Conservation (phyloP, 352 stramenopile species). For the Peronospora destructor region DNA sequence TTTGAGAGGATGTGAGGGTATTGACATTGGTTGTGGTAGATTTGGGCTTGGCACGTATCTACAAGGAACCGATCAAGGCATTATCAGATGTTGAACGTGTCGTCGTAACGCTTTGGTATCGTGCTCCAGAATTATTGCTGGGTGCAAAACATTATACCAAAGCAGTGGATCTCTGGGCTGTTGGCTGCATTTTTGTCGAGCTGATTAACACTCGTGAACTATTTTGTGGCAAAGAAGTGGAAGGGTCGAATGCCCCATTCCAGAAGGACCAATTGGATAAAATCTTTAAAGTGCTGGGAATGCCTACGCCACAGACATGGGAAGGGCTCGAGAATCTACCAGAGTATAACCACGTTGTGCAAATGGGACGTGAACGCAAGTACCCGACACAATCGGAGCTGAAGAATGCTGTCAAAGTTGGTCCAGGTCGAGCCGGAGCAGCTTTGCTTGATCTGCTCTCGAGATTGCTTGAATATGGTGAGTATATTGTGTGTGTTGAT, state of each 20-base stretch:
- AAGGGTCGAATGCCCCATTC: slow-evolving; percentile 83
- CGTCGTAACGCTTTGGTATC: slow-evolving; percentile 96
- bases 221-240: slow-evolving; percentile 85
- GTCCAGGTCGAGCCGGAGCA: slow-evolving; percentile 52
- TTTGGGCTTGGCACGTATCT: slow-evolving; percentile 82
- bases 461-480: slow-evolving; percentile 77
- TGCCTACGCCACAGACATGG: slow-evolving; percentile 80
- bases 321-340: slow-evolving; percentile 77
- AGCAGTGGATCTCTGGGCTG: slow-evolving; percentile 94
- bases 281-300: slow-evolving; percentile 87
- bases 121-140: slow-evolving; percentile 90
- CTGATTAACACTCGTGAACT: slow-evolving; percentile 82
- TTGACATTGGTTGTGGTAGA: slow-evolving; percentile 29
- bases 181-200: slow-evolving; percentile 94
- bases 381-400: slow-evolving; percentile 79
- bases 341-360: slow-evolving; percentile 76
- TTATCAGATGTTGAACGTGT: slow-evolving; percentile 85
- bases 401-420: slow-evolving; percentile 83
- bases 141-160: slow-evolving; percentile 91
- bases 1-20: background rate
- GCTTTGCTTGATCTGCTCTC: slow-evolving; percentile 75
- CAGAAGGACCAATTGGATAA: slow-evolving; percentile 88
- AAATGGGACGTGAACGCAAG: slow-evolving; percentile 81
- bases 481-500: slow-evolving; percentile 5
- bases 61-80: slow-evolving; percentile 85